Conservation (phyloP, 768 basidiomycete species). For the Pleurotus ostreatus region DNA sequence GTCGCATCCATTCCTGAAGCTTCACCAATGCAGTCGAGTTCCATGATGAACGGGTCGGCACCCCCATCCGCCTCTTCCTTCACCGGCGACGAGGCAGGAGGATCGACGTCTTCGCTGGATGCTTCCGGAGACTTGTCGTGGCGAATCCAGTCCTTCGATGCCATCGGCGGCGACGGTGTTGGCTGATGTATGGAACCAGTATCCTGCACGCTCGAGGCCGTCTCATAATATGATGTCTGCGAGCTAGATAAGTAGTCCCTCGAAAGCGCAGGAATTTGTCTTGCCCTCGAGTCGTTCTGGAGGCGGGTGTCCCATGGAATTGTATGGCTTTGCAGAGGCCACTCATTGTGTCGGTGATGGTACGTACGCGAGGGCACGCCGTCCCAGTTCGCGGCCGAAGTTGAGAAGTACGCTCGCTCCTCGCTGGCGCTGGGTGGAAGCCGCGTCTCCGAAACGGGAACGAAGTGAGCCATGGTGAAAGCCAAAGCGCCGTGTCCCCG, state of each 20-base stretch:
- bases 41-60: conserved; percentile 42
- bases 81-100: conserved; percentile 7
- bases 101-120: neutral
- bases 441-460: conserved; percentile 5
- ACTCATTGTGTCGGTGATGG: neutral
- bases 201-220: neutral
- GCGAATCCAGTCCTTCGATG: neutral
- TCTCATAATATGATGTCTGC: neutral
- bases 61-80: conserved; percentile 34
- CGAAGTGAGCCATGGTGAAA: conserved; percentile 4
- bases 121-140: neutral
- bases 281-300: neutral
- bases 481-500: neutral
- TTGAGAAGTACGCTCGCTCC: conserved; percentile 2
- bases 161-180: neutral
- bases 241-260: neutral
- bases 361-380: neutral
- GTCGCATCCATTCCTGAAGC: conserved; percentile 41
- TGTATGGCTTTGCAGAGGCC: neutral
- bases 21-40: conserved; percentile 22
- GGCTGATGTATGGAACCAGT: neutral
- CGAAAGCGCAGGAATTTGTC: neutral
- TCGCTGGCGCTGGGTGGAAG: neutral
- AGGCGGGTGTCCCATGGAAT: neutral
- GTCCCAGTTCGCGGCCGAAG: neutral